Evolutionary conservation across 495 filamentous ascomycete species (phyloP).

Genomic region (Penicillium manginii): DNA sequence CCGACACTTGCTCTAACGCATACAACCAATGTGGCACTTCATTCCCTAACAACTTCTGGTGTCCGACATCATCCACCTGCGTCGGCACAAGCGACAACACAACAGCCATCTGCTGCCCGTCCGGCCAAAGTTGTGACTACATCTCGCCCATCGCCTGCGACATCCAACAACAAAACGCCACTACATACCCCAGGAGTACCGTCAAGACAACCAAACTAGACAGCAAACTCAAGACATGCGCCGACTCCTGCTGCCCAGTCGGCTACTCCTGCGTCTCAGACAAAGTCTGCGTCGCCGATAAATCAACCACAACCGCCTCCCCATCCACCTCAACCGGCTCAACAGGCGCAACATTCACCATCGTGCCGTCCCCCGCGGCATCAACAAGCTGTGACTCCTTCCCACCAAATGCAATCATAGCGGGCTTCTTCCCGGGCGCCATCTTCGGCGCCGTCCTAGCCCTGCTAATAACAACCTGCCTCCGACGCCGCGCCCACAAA

Average conservation of each 20-base stretch:
- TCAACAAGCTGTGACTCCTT: conserved; percentile 44
- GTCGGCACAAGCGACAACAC: conserved; percentile 64
- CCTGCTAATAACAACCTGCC: conserved; percentile 46
- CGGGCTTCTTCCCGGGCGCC: conserved; percentile 68
- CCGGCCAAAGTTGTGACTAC: conserved; percentile 59
- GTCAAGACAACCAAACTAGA: conserved; percentile 72
- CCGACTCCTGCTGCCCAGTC: conserved; percentile 70
- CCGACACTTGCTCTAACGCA: conserved; percentile 48
- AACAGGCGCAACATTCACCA: conserved; percentile 22
- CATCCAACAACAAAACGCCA: conserved; percentile 65
- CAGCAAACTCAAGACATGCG: conserved; percentile 59
- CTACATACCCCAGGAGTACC: conserved; percentile 57
- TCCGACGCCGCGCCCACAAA: conserved; percentile 33
- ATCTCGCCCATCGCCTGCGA: conserved; percentile 78
- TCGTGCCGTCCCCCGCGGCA: conserved; percentile 24
- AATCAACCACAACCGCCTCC: conserved; percentile 36
- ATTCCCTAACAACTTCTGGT: conserved; percentile 78
- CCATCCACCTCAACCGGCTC: conserved; percentile 34
- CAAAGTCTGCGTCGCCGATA: conserved; percentile 45
- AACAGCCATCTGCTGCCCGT: conserved; percentile 79
- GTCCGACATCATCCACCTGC: conserved; percentile 64
- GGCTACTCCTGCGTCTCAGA: conserved; percentile 70
- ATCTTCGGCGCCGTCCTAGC: conserved; percentile 55
- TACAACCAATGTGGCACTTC: conserved; percentile 56
- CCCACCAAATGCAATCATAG: conserved; percentile 56